Evolutionary conservation across 1,284 basidiomycete species (phyloP).

Genomic region (Fomitiporia mediterranea): DNA sequence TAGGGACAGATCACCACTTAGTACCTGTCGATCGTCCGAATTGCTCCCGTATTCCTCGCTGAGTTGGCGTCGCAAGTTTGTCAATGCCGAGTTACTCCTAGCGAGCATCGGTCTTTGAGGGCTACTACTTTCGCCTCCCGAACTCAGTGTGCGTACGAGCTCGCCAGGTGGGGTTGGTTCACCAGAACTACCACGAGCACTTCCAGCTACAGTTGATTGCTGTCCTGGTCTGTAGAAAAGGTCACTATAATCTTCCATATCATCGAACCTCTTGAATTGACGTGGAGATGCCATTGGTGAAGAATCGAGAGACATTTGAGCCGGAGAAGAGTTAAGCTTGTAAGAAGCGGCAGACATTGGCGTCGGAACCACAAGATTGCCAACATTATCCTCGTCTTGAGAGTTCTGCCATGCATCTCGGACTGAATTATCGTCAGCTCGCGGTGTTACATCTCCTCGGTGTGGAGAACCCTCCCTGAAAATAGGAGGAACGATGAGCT

Average conservation of each 20-base stretch:
- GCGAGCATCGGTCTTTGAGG: slow-evolving; percentile 4
- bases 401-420: slow-evolving; percentile 13
- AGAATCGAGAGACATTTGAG: slow-evolving; percentile 14
- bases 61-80: slow-evolving; percentile 57
- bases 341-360: not conserved
- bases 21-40: slow-evolving; percentile 35
- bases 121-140: slow-evolving; percentile 14
- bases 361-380: not conserved
- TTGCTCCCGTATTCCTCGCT: slow-evolving; percentile 40
- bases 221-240: slow-evolving; percentile 20
- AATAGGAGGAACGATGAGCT: slow-evolving; percentile 3
- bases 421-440: slow-evolving; percentile 12
- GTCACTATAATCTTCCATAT: slow-evolving; percentile 19
- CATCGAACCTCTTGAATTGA: slow-evolving; percentile 18
- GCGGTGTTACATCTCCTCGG: slow-evolving; percentile 3
- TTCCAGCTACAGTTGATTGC: not conserved
- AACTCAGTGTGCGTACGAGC: not conserved
- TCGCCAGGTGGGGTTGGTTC: slow-evolving; percentile 8
- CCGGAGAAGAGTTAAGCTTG: slow-evolving; percentile 10
- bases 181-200: not conserved
- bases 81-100: slow-evolving; percentile 38
- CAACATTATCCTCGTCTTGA: slow-evolving; percentile 3
- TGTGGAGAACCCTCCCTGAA: not conserved
- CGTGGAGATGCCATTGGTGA: slow-evolving; percentile 21
- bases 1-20: slow-evolving; percentile 28